Base-by-base conservation (phyloP, 2,329 filamentous ascomycete genomes). In the Ascochyta lentis region DNA sequence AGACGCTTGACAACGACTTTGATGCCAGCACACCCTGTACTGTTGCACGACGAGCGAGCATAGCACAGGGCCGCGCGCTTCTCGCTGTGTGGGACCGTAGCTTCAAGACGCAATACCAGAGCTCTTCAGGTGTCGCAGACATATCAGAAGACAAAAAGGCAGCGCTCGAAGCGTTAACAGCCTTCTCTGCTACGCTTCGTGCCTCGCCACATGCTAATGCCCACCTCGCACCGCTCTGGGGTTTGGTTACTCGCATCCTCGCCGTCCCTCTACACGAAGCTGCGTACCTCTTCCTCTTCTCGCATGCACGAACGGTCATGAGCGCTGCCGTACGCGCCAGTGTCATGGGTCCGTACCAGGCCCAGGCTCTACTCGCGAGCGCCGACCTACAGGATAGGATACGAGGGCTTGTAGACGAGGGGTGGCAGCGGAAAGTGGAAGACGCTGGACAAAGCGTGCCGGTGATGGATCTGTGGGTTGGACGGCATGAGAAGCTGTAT, bases 401-500 rank as follows among this genome's bases (percentile, higher is more conserved):
- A 23, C 74, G 79, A 23, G 78, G 75, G 2, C 81, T 86, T 54
- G 81, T 93, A 8, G 79, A 82, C 46, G 76, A 83, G 54, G 86
- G 88, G 66, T 88, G 84, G 84, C 64, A 80, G 13, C 84, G 80
- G 54, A 72, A 66, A 1, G 79, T 88, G 0, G 86, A 89, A 54
- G 83, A 88, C 59, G 90, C 90, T 3, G 89, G 88, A 5, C 89
- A 94, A 78, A 86, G 80, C 51, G 87, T 92, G 59, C 91, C 91
- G 1, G 83, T 87, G 1, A 87, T 94, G 84, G 91, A 95, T 78
- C 73, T 95, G 29, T 95, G 91, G 90, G 82, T 92, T 68, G 91
- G 91, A 3, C 83, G 91, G 70, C 91, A 95, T 74, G 91, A 95
- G 80, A 79, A 91, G 71, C 74, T 95, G 61, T 95, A 95, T 74